A percentile compares a stretch with the other conserved stretches of the same genome.
Conservation (phyloP, 352 stramenopile genomes). For the Globisporangium nunn region DNA sequence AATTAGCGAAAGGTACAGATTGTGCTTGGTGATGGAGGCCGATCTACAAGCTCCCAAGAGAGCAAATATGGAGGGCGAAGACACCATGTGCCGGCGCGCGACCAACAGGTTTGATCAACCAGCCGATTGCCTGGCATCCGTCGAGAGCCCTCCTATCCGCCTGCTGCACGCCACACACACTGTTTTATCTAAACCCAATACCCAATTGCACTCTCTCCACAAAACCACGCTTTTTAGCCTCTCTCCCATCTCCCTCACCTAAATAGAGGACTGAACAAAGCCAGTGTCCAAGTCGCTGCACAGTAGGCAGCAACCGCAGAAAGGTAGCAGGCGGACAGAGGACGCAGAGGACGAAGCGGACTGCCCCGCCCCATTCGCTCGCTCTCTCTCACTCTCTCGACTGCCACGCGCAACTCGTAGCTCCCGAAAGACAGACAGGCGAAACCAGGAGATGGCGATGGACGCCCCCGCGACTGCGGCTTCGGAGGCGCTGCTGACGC, state of each 20-base stretch:
- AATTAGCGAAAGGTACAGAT: neutral
- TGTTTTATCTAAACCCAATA: too few relatives aligned
- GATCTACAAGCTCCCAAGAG: too few relatives aligned
- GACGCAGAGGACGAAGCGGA: too few relatives aligned
- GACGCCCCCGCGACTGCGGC: neutral
- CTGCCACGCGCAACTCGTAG: neutral
- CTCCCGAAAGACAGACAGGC: neutral
- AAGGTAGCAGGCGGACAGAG: too few relatives aligned
- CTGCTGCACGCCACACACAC: too few relatives aligned
- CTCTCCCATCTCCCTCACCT: neutral
- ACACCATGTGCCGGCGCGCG: too few relatives aligned
- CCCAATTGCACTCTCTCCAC: too few relatives aligned
- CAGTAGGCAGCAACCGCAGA: neutral
- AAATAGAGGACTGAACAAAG: neutral
- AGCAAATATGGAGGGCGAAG: too few relatives aligned
- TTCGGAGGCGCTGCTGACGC: neutral
- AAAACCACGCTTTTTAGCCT: neutral
- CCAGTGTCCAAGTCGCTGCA: neutral
- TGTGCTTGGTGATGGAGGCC: neutral
- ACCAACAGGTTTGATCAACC: too few relatives aligned
- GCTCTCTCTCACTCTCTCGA: neutral
- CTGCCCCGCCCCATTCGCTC: neutral
- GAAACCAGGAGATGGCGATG: neutral
- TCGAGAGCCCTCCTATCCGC: too few relatives aligned
- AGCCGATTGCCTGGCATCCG: too few relatives aligned